Percentiles rank a stretch among this genome's conserved stretches.
These are phyloP conservation scores for Lasiodiplodia sp. DNA, from an alignment of 2,329 filamentous ascomycete species.

Conservation along the genomic window DNA sequence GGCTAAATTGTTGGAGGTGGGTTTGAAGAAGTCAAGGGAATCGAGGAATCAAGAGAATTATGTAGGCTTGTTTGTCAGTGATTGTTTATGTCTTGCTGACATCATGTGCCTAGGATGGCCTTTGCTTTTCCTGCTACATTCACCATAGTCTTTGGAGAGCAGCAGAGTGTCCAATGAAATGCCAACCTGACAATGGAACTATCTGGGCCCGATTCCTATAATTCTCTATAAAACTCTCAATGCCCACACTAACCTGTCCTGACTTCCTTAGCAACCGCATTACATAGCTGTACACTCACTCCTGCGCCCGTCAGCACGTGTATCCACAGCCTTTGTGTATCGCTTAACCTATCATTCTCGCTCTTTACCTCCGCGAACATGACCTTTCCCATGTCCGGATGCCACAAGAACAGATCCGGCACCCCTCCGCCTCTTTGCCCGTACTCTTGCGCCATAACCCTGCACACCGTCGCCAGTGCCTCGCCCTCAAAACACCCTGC, in stretches of 20 bases:
- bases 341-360: slow-evolving; percentile 88
- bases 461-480: slow-evolving; percentile 83
- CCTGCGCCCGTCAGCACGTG: slow-evolving; percentile 88
- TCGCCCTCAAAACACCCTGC: slow-evolving; percentile 79
- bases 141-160: not conserved
- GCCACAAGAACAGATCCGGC: slow-evolving; percentile 93
- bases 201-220: not conserved
- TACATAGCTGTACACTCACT: slow-evolving; percentile 81
- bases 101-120: not conserved
- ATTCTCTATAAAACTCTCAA: too few relatives aligned
- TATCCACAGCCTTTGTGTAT: slow-evolving; percentile 96
- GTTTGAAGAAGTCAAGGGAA: not conserved
- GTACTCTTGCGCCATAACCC: slow-evolving; percentile 96
- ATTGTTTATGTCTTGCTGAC: not conserved
- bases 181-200: too few relatives aligned
- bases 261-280: slow-evolving; percentile 67
- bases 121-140: not conserved
- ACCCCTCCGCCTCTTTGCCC: slow-evolving; percentile 84
- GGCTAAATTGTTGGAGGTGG: not conserved
- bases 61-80: not conserved
- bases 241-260: not conserved
- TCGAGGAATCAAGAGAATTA: not conserved
- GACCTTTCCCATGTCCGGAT: slow-evolving; percentile 57
- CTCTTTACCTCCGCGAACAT: slow-evolving; percentile 72
- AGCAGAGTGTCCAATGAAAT: too few relatives aligned